Evolutionary conservation across 1,284 basidiomycete species (phyloP), one percentile per base, ranked within the genome.

Genomic region (Cryptococcus depauperatus): DNA sequence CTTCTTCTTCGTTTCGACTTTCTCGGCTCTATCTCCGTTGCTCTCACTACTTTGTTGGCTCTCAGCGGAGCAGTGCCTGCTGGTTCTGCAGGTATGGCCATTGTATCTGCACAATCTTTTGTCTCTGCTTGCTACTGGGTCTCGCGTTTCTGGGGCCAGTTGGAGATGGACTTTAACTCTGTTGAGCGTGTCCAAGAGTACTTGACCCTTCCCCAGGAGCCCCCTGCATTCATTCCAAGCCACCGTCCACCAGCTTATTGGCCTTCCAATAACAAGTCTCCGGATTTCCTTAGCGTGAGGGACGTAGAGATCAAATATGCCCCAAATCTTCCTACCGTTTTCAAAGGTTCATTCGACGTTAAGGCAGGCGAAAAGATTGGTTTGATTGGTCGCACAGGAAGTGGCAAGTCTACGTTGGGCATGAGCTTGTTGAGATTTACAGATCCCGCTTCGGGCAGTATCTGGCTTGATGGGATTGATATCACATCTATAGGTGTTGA

Each of bases 161-260:
- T 73, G 16, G 70, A 72, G 51, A 68, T 70, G 61, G 65, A 67
- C 67, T 84, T 86, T 9, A 85, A 85, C 68, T 79, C 80, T 6
- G 83, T 93, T 5, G 91, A 95, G 68, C 82, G 90, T 47, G 77
- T 92, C 6, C 79, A 85, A 4, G 90, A 93, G 72, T 93, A 92
- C 61, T 77, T 92, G 16, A 77, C 84, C 43, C 74, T 92, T n/a
- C 84, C 86, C 1, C 84, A 86, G 60, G 90, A 92, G 62, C 81
- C 87, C 4, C 81, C 87, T 1, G 74, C 81, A 0, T 60, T 83
- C 46, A 81, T 88, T 40, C 79, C 82, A 46, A 75, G 75, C 0
- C 75, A 75, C 41, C 77, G 82, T 4, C 80, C 80, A 1, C 85
- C 86, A 0, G 85, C 87, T 0, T 86, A 87, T 60, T 91, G 88